Base-by-base conservation (phyloP, 176 grass and related monocot species). In the maize (Zea mays) region DNA sequence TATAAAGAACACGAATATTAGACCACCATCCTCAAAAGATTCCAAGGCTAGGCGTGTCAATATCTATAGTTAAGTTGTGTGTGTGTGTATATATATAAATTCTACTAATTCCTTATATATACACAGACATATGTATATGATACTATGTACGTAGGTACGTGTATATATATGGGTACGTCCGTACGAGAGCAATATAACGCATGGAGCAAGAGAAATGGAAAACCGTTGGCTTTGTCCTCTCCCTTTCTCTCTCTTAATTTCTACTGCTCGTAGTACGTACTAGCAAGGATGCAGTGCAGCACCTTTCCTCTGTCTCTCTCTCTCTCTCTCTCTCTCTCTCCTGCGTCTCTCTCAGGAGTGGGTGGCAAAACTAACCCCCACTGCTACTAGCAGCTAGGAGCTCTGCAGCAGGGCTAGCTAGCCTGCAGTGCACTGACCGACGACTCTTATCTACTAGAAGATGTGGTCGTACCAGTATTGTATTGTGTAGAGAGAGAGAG, bases 321-420 rank as follows among this genome's bases (percentile, higher is more conserved):
- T 61, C 64, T 63, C 72, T 65, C 21, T n/a, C n/a, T 52, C 19
- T 62, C 27, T 65, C 7, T 68, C 72, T 84, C 75, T 86, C 72
- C 54, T 20, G 54, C 69, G 65, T 85, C 85, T 88, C 73, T 82
- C 20, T 76, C 67, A 65, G 21, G 72, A 82, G 86, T 97, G 90
- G 93, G 90, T 93, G 90, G 78, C 79, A 89, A 86, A 93, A 90
- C 88, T 81, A 86, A 87, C 90, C 88, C 88, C 87, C 86, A 88
- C 79, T 72, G 16, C n/a, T 27, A 48, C 38, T 39, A 27, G 12
- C 20, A 50, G 15, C 16, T 16, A 27, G 27, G 27, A 27, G 27
- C 27, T 0, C 6, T 45, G 8, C 43, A 7, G 43, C 27, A 27
- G 50, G 6, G 5, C 55, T 9, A 27, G 47, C 47, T 45, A 14